A percentile compares a stretch with the other conserved stretches of the same genome.
Evolutionary conservation across 2,329 filamentous ascomycete species (phyloP).

Genomic region (Cordyceps javanica): DNA sequence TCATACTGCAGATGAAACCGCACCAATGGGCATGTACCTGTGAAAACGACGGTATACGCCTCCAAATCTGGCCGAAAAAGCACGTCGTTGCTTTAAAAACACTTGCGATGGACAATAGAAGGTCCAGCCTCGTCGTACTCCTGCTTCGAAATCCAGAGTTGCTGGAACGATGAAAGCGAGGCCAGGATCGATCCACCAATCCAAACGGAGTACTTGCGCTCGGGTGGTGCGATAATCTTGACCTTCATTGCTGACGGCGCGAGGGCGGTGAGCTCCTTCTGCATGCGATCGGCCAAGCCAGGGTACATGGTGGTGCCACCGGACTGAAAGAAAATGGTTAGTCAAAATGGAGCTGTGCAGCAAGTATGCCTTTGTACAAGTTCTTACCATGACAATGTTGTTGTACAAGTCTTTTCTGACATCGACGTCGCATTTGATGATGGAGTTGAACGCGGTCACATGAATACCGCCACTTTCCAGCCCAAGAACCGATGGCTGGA

Average conservation of each 20-base stretch:
- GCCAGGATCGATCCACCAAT: conserved; percentile 99
- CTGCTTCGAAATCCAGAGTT: conserved; percentile 99
- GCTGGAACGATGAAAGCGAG: conserved; percentile 99
- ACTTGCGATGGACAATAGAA: conserved; percentile 99
- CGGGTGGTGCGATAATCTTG: conserved; percentile 99
- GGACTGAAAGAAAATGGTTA: conserved; percentile 54
- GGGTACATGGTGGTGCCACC: conserved; percentile 99
- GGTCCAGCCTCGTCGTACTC: conserved; percentile 99
- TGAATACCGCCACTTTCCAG: conserved; percentile 98
- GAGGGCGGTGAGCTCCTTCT: conserved; percentile 99
- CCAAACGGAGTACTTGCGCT: conserved; percentile 99
- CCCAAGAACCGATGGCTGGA: conserved; percentile 97
- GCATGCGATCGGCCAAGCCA: conserved; percentile 99
- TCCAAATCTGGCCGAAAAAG: neutral
- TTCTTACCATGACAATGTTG: conserved; percentile 99
- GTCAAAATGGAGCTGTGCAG: neutral
- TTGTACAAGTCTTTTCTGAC: conserved; percentile 99
- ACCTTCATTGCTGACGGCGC: conserved; percentile 99
- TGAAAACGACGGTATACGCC: neutral
- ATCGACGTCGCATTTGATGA: conserved; percentile 99
- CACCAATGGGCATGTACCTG: neutral
- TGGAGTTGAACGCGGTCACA: conserved; percentile 99
- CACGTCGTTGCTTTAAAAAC: conserved; percentile 74
- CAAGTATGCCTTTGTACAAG: neutral
- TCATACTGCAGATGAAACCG: neutral